Evolutionary conservation across 768 basidiomycete genomes (phyloP).

Genomic region (Collybia sordida): DNA sequence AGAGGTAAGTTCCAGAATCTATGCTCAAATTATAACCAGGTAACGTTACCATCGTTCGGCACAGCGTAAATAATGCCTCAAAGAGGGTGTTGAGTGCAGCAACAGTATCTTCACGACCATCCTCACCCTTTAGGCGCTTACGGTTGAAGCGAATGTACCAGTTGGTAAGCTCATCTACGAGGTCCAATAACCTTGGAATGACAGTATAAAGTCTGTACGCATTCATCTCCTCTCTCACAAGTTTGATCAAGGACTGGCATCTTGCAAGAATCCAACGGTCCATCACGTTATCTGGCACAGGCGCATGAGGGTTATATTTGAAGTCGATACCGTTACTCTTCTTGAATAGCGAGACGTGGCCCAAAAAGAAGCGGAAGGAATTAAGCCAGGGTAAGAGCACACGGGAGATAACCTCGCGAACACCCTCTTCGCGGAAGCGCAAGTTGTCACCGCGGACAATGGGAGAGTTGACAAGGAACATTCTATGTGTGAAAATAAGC

Average conservation of each 20-base stretch:
- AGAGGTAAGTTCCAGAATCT: background rate
- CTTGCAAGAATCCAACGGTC: slow-evolving; percentile 97
- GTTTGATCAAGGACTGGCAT: slow-evolving; percentile 94
- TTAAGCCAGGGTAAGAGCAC: slow-evolving; percentile 98
- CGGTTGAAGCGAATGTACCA: slow-evolving; percentile 99
- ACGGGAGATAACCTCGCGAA: slow-evolving; percentile 94
- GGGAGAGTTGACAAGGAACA: slow-evolving; percentile 99
- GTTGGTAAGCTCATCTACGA: slow-evolving; percentile 96
- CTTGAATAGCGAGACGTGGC: slow-evolving; percentile 86
- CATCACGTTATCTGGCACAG: slow-evolving; percentile 91
- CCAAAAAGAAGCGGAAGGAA: slow-evolving; percentile 98
- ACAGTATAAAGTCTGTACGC: slow-evolving; percentile 97
- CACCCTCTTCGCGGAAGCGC: slow-evolving; percentile 97
- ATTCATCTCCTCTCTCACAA: slow-evolving; percentile 94
- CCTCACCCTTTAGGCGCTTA: slow-evolving; percentile 91
- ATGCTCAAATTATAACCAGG: background rate
- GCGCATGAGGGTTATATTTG: slow-evolving; percentile 83
- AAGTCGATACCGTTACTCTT: slow-evolving; percentile 79
- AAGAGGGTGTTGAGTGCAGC: slow-evolving; percentile 93
- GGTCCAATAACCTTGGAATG: slow-evolving; percentile 88
- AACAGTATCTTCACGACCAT: slow-evolving; percentile 83
- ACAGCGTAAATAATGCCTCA: slow-evolving; percentile 91
- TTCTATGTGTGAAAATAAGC: slow-evolving; percentile 43
- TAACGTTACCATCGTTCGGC: slow-evolving; percentile 82
- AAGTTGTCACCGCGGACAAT: slow-evolving; percentile 98